Evolutionary conservation across 164 flowering plant species (phyloP).

Genomic region (Umbilicus rupestris): DNA sequence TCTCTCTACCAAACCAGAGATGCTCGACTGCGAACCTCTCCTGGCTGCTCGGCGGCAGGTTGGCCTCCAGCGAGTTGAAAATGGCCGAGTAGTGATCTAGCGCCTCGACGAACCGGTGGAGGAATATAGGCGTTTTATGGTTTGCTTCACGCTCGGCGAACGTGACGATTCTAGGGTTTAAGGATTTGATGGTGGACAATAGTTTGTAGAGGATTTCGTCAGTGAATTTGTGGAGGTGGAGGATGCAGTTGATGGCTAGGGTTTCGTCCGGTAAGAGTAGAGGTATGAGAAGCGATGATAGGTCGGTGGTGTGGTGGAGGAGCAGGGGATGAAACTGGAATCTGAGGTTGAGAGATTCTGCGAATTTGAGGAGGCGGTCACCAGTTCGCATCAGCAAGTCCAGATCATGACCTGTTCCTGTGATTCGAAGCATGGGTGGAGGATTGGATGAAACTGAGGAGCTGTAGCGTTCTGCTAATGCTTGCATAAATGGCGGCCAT

Average conservation of each 20-base stretch:
- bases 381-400: slow-evolving; percentile 54
- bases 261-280: slow-evolving; percentile 42
- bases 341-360: slow-evolving; percentile 60
- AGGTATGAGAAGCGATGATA: slow-evolving; percentile 21
- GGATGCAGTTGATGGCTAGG: slow-evolving; percentile 66
- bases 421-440: slow-evolving; percentile 61
- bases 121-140: slow-evolving; percentile 53
- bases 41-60: slow-evolving; percentile 64
- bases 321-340: slow-evolving; percentile 70
- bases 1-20: slow-evolving; percentile 77
- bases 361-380: slow-evolving; percentile 64
- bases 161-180: slow-evolving; percentile 70
- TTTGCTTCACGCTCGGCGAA: slow-evolving; percentile 70
- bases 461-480: slow-evolving; percentile 43
- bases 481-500: slow-evolving; percentile 93
- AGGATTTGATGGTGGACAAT: slow-evolving; percentile 47
- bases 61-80: slow-evolving; percentile 82
- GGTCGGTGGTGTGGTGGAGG: slow-evolving; percentile 17
- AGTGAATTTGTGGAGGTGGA: slow-evolving; percentile 53
- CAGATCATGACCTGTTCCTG: slow-evolving; percentile 59
- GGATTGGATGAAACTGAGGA: slow-evolving; percentile 12
- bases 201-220: slow-evolving; percentile 33
- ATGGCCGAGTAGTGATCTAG: slow-evolving; percentile 65
- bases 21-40: slow-evolving; percentile 74
- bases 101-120: slow-evolving; percentile 60